phyloP scores from a whole-genome alignment of 352 stramenopile genomes.

The Globisporangium canariense region DNA sequence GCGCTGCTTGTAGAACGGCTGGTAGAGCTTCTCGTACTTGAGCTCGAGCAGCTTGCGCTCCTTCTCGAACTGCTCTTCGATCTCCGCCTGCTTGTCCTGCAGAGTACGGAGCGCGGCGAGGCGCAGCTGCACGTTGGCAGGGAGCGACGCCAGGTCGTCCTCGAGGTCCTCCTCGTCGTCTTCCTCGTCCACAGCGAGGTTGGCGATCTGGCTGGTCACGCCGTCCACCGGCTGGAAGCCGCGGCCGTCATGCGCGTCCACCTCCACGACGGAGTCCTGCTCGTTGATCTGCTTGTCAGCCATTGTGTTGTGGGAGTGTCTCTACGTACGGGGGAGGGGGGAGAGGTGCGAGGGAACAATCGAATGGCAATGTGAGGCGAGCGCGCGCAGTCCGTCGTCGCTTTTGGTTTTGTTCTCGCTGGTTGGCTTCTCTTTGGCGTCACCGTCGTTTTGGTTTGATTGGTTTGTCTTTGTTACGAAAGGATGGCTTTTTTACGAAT shows the following conservation, averaged over 20 bases:
- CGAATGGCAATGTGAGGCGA: slow-evolving; percentile 16
- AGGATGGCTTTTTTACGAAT: slow-evolving; percentile 1
- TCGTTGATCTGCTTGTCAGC: slow-evolving; percentile 39
- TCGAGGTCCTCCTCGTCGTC: slow-evolving; percentile 37
- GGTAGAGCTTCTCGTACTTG: slow-evolving; percentile 88
- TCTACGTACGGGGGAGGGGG: too few species aligned
- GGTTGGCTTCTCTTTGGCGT: slow-evolving; percentile 1
- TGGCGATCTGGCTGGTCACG: slow-evolving; percentile 34
- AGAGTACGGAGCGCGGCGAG: slow-evolving; percentile 68
- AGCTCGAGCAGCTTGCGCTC: slow-evolving; percentile 79
- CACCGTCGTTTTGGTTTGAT: slow-evolving; percentile 8
- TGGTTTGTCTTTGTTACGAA: slow-evolving; percentile 15
- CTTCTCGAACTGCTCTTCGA: slow-evolving; percentile 85
- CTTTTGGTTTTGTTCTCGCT: background rate
- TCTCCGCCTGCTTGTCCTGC: slow-evolving; percentile 68
- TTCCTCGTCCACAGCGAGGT: slow-evolving; percentile 25
- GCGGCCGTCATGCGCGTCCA: slow-evolving; percentile 59
- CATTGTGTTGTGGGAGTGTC: slow-evolving; percentile 19
- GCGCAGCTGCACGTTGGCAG: slow-evolving; percentile 69
- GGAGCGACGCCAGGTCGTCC: slow-evolving; percentile 58
- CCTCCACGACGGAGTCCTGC: slow-evolving; percentile 52
- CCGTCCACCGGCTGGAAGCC: slow-evolving; percentile 57
- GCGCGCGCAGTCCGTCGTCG: background rate
- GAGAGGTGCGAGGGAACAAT: background rate
- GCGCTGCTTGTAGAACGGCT: slow-evolving; percentile 75